Evolutionary conservation across 768 basidiomycete species (phyloP), one percentile per base, ranked within the genome.

Genomic region (Amanita rubescens): DNA sequence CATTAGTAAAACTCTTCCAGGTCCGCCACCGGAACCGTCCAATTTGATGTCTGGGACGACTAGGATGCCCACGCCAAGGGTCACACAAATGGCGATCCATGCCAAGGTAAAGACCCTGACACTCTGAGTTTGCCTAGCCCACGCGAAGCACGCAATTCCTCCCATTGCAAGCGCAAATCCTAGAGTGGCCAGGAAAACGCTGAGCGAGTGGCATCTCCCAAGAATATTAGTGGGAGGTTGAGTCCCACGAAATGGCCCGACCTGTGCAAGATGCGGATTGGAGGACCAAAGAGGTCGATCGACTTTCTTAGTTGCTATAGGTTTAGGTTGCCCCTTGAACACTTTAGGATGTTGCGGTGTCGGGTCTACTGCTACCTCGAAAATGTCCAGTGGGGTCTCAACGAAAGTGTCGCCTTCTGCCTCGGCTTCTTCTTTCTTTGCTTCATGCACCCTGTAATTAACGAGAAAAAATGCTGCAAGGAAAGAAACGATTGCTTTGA

Each of bases 381-480:
- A 25, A 10, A 33, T 53, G 27, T 24, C n/a, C 11, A n/a, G 5
- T 3, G 25, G 7, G 24, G 52, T 35, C 17, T 58, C 49, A 5
- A 50, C 17, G 14, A 34, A 11, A 11, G 25, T 42, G 8, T 10
- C 20, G 19, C 54, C 55, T 12, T 49, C 43, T 15, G 62, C 63
- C 51, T 73, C 69, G 22, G 62, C 69, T 54, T 77, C 65, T 56
- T 62, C 76, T 2, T 68, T 69, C 24, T 70, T 75, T 5, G 81
- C 82, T 58, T 77, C 77, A 51, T 73, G 69, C 4, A 83, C 66
- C 55, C 77, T 79, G 66, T 80, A 81, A 33, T 75, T 68, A 37
- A 81, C 70, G 24, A 83, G 69, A 56, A 80, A 72, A 65, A 81
- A 82, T 19, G 79, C 76, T 4, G 71, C 80, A 48, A 79, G 61